phyloP scores from a whole-genome alignment of 2,329 filamentous ascomycete genomes.

The Ceratocystis destructans region DNA sequence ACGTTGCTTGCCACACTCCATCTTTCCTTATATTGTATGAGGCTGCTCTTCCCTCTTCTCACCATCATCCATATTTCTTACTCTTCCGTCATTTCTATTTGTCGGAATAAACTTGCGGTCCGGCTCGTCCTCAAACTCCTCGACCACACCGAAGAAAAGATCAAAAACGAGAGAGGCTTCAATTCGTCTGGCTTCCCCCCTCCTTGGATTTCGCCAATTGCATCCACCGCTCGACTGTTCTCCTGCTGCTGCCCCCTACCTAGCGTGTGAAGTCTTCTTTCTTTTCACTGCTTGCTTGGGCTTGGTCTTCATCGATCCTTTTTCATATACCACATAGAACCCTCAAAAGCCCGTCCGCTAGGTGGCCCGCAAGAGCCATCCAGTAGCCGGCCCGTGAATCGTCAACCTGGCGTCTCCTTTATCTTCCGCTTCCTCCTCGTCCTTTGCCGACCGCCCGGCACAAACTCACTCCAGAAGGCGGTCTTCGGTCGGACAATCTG shows the following conservation, averaged over 20 bases:
- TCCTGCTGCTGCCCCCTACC: neutral
- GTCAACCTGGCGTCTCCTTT: conserved; percentile 22
- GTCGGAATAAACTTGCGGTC: neutral
- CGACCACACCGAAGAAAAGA: neutral
- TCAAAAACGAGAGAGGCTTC: neutral
- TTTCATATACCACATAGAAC: neutral
- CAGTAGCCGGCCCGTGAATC: conserved; percentile 18
- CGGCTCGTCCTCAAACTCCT: neutral
- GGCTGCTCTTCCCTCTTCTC: neutral
- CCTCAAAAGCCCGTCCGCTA: conserved; percentile 18
- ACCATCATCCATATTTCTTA: neutral
- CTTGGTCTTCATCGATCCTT: neutral
- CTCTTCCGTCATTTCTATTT: neutral
- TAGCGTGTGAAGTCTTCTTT: neutral
- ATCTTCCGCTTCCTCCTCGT: conserved; percentile 37
- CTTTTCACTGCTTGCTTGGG: neutral
- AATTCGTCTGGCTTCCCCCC: neutral
- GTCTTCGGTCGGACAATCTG: conserved; percentile 32
- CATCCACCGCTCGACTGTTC: neutral
- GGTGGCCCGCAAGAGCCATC: conserved; percentile 17
- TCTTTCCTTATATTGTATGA: neutral
- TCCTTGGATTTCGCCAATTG: neutral
- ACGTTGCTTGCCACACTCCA: neutral
- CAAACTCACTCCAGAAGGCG: conserved; percentile 38
- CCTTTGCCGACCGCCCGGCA: conserved; percentile 36